Percentiles rank a stretch among this genome's conserved stretches.
These are phyloP conservation scores for Coffea canephora DNA, from an alignment of 257 asterid species.

Conservation along the genomic window DNA sequence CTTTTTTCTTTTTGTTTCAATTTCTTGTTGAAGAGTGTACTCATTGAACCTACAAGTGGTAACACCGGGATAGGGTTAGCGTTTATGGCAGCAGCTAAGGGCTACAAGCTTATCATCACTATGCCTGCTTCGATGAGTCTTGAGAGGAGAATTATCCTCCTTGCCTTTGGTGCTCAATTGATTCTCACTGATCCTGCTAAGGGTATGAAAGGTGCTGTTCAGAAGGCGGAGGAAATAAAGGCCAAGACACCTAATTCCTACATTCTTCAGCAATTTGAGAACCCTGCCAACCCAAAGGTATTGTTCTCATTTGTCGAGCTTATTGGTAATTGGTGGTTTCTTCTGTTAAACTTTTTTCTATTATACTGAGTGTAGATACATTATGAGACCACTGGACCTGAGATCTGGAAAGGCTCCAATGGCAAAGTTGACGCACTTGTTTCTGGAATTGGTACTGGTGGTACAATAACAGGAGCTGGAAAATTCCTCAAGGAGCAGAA, in stretches of 20 bases:
- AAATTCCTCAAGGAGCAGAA: constrained; percentile 69
- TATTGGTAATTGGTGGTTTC: neutral
- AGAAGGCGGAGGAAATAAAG: constrained; percentile 84
- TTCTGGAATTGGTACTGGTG: constrained; percentile 82
- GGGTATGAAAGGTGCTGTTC: constrained; percentile 88
- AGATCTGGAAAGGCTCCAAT: constrained; percentile 63
- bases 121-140: constrained; percentile 95
- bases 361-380: constrained; percentile 43
- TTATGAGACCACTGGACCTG: constrained; percentile 93
- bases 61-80: constrained; percentile 97
- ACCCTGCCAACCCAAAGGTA: constrained; percentile 96
- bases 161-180: constrained; percentile 91
- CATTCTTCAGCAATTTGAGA: constrained; percentile 92
- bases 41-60: constrained; percentile 94
- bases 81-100: constrained; percentile 92
- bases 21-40: constrained; percentile 59
- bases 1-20: neutral
- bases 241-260: constrained; percentile 80
- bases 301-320: neutral
- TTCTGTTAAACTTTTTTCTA: neutral
- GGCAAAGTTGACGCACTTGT: constrained; percentile 63
- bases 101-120: constrained; percentile 79
- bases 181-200: constrained; percentile 85
- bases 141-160: constrained; percentile 84
- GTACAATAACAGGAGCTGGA: constrained; percentile 72